Evolutionary conservation across 129 eudicot genomes (phyloP), one percentile per base, ranked within the genome.

Genomic region (Heracleum sosnowskyi): DNA sequence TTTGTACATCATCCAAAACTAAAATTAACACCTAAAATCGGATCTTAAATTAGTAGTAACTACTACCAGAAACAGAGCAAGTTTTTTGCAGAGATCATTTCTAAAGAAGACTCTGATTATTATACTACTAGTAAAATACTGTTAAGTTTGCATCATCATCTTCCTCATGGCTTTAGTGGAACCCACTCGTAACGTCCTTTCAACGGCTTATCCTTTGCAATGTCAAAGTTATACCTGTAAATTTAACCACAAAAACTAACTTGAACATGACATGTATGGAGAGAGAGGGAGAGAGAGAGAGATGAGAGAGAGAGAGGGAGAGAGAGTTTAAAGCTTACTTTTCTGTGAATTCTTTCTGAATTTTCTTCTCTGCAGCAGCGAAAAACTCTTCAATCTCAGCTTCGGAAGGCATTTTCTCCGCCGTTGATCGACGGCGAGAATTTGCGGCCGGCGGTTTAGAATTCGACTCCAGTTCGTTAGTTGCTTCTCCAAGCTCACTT

Each of bases 161-260:
- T 47, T 62, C 78, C 83, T 85, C 88, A 88, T 81, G 80, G 89
- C 81, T 90, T 87, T 47, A 87, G 73, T 63, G 73, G 86, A 81
- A 83, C 84, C 98, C 98, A 93, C 76, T 90, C 90, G 74, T 81
- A 93, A 28, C 97, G 97, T 60, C 98, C 98, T 85, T 91, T 83
- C 87, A 87, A 49, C 39, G 98, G 95, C 73, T 81, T 79, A 57
- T 89, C 98, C 62, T 89, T 88, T 72, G 76, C 90, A 29, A 90
- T 47, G 85, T 93, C 98, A 68, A 46, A 93, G 77, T 93, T 93
- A 75, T 93, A 93, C 95, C 98, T 93, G 85, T 24, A 77, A 28
- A 63, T 37, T 7, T 18, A 36, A 69, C 26, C 41, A 29, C 22
- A 5, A 15, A 13, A 69, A 33, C 40, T 20, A 69, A 37, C 42